Evolutionary conservation across 495 filamentous ascomycete species (phyloP), one percentile per base, ranked within the genome.

Genomic region (Tuber microsphaerosporum): DNA sequence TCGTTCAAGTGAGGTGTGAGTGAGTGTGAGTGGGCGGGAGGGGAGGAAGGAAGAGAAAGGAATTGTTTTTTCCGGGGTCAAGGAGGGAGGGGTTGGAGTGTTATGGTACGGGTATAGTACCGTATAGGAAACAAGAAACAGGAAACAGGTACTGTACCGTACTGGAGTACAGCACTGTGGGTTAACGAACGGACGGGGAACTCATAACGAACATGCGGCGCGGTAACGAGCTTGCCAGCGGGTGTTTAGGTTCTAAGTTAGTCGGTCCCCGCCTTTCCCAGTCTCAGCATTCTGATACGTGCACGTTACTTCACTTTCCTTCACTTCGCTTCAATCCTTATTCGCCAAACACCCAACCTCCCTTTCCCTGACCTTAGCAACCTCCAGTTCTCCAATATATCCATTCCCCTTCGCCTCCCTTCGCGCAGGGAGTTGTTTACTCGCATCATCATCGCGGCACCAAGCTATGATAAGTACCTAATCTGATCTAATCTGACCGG

Each of bases 41-140:
- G 39, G 61, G 73, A 79, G 72, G 69, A 73, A 76, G 69, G 68
- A 68, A 75, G 73, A 44, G 71, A 73, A 70, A 70, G 70, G 73
- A 61, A 61, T 45, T 76, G 73, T 72, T 51, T 77, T 26, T 61
- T 61, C n/a, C n/a, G 51, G n/a, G 51, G 51, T 61, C 51, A 31
- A 61, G 51, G n/a, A 61, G 51, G 51, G 51, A 56, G 42, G 51
- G 51, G 51, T 31, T 61, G n/a, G 51, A 61, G 20, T 48, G 46
- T 48, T 26, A 51, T 8, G 7, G 48, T 22, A n/a, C 20, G 2
- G 19, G 51, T 26, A 61, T 3, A n/a, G 48, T n/a, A n/a, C 51
- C 9, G 51, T 4, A 31, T 22, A 31, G 51, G 26, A 61, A 31
- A 34, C 56, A 14, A 12, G 56, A 34, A 65, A 31, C 20, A 51